Percentiles rank a stretch among this genome's conserved stretches.
Conservation (phyloP, 129 eudicot genomes). For the Pseudognaphalium luteoalbum region DNA sequence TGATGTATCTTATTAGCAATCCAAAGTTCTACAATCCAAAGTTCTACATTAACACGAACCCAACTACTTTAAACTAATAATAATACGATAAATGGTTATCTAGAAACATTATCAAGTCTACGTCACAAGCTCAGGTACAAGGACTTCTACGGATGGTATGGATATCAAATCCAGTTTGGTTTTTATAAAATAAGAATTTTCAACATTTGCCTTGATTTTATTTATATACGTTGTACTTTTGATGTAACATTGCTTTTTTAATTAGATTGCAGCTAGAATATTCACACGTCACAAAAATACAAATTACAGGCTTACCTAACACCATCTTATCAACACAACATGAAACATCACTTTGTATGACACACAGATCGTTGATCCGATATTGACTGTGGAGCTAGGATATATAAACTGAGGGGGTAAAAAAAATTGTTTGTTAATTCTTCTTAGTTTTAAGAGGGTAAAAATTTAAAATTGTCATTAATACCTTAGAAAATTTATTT, state of each 20-base stretch:
- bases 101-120: slow-evolving; percentile 4
- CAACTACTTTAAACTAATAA: neutral
- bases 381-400: too few relatives aligned
- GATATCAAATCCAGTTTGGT: neutral
- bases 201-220: neutral
- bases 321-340: neutral
- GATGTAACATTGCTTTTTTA: neutral
- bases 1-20: too few relatives aligned
- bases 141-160: neutral
- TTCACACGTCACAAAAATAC: neutral
- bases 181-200: neutral
- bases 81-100: neutral
- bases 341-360: neutral
- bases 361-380: neutral
- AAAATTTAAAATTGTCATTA: too few relatives aligned
- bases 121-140: neutral
- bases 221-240: neutral
- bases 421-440: too few relatives aligned
- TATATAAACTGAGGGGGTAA: too few relatives aligned
- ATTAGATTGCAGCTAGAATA: neutral
- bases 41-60: neutral
- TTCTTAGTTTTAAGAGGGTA: too few relatives aligned
- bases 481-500: too few relatives aligned
- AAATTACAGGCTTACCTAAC: neutral
- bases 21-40: neutral